Conservation (phyloP, 1,284 basidiomycete genomes). For the Amylostereum areolatum region DNA sequence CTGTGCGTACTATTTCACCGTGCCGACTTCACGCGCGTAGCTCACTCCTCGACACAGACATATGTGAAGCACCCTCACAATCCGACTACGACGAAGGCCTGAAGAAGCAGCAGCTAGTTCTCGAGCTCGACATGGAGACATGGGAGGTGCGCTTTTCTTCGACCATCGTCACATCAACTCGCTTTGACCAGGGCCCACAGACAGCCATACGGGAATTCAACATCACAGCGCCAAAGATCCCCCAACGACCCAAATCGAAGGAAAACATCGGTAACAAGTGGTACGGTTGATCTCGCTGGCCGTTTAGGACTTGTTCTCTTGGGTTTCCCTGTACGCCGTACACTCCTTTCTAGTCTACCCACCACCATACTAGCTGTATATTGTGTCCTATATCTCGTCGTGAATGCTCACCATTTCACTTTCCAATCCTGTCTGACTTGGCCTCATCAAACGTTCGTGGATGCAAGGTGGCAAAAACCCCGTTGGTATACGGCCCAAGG, state of each 20-base stretch:
- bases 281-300: constrained; percentile 43
- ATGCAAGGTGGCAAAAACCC: no score
- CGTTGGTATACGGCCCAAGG: no score
- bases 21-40: not conserved
- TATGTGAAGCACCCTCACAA: constrained; percentile 57
- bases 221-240: constrained; percentile 64
- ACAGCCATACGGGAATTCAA: constrained; percentile 78
- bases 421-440: no score
- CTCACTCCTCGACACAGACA: constrained; percentile 30
- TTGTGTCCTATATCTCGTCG: no score
- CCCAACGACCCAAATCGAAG: constrained; percentile 51
- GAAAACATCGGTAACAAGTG: constrained; percentile 57
- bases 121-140: constrained; percentile 80
- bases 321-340: not conserved
- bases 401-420: no score
- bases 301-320: not conserved
- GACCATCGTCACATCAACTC: not conserved
- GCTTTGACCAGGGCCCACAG: constrained; percentile 28
- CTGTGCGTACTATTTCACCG: constrained; percentile 39
- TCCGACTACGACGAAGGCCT: constrained; percentile 61
- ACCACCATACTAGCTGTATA: no score
- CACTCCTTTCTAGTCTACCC: no score
- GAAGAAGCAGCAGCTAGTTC: constrained; percentile 74
- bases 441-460: no score
- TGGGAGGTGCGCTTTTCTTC: constrained; percentile 55